Conservation (phyloP, 768 basidiomycete genomes). For the Atractiella rhizophila region DNA sequence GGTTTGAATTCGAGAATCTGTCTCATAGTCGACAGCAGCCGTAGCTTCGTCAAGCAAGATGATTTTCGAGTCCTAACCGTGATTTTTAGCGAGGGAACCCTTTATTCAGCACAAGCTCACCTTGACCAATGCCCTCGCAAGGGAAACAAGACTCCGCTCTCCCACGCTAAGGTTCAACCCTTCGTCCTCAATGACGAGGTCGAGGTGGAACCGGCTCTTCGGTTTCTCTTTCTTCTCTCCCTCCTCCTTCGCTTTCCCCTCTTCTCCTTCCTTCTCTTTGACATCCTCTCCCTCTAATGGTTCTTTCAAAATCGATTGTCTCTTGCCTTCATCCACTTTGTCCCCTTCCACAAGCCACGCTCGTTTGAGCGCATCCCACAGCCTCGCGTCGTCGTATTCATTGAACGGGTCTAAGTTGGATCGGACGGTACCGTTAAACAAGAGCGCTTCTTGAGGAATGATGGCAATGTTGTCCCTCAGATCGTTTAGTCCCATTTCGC, state of each 20-base stretch:
- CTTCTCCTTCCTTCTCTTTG: too few species aligned
- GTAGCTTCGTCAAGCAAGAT: constrained; percentile 68
- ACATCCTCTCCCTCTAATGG: too few species aligned
- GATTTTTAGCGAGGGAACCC: constrained; percentile 65
- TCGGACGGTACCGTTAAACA: constrained; percentile 31
- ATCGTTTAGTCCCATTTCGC: constrained; percentile 41
- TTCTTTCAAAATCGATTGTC: too few species aligned
- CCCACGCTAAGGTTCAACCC: constrained; percentile 26
- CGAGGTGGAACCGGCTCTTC: constrained; percentile 43
- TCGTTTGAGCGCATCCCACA: constrained; percentile 72
- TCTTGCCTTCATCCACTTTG: constrained; percentile 13
- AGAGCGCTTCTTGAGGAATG: constrained; percentile 17
- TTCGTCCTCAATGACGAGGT: constrained; percentile 61
- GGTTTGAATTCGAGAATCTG: constrained; percentile 69
- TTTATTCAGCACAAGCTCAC: too few species aligned
- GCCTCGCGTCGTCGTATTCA: constrained; percentile 44
- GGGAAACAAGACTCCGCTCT: constrained; percentile 23
- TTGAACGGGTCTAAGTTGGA: constrained; percentile 78
- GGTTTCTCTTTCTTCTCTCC: constrained; percentile 21
- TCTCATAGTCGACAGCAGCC: constrained; percentile 30
- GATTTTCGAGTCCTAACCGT: constrained; percentile 62
- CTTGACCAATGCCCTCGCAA: constrained; percentile 52
- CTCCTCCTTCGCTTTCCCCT: constrained; percentile 6
- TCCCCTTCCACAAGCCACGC: constrained; percentile 47
- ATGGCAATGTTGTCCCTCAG: constrained; percentile 15